These are phyloP conservation scores for Dendrocalamus latiflorus DNA, from an alignment of 202 grass and related monocot genomes.

Conservation along the genomic window DNA sequence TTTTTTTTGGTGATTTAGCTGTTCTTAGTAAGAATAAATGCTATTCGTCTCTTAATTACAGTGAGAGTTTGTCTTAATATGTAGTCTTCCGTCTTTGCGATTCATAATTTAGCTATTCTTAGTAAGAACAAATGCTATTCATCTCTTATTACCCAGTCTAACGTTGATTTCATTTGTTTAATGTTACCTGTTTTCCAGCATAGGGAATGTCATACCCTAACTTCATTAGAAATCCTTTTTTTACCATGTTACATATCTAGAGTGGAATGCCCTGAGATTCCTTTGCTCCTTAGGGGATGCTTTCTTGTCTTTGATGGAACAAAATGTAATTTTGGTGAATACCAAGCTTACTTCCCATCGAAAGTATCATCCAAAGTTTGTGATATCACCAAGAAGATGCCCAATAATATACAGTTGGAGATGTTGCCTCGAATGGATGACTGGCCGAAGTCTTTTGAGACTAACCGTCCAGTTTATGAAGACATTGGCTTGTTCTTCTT, in stretches of 20 bases:
- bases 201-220: background rate
- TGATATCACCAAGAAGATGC: constrained; percentile 19
- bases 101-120: background rate
- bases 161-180: constrained; percentile 2
- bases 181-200: background rate
- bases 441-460: constrained; percentile 47
- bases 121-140: background rate
- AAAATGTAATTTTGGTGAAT: constrained; percentile 24
- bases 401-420: constrained; percentile 31
- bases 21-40: background rate
- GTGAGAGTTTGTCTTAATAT: background rate
- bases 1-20: background rate
- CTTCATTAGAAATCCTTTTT: background rate
- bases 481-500: constrained; percentile 56
- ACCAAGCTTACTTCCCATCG: constrained; percentile 46
- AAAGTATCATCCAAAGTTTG: constrained; percentile 34
- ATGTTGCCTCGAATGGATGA: constrained; percentile 37
- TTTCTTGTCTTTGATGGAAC: constrained; percentile 23
- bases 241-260: background rate
- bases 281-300: constrained; percentile 38
- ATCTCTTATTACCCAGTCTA: background rate
- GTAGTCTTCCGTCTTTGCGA: background rate
- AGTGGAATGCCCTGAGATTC: background rate
- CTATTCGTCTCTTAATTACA: background rate
- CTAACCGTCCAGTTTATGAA: constrained; percentile 11